These are phyloP conservation scores for Hordeum pubiflorum DNA, from an alignment of 202 grass and related monocot species.

Conservation along the genomic window DNA sequence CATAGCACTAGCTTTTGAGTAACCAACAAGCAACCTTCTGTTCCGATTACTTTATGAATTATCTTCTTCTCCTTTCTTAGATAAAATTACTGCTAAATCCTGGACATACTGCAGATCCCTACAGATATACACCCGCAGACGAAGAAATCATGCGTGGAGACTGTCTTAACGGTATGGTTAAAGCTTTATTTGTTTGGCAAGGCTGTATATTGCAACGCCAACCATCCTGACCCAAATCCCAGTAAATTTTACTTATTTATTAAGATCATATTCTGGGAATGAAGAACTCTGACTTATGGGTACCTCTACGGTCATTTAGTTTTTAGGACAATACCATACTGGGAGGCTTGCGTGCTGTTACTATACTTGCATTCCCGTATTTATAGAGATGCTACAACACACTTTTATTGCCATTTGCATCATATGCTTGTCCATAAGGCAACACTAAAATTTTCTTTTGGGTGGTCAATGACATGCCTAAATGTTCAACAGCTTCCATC, in stretches of 20 bases:
- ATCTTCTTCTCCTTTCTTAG: conserved; percentile 16
- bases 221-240: neutral
- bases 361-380: neutral
- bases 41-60: neutral
- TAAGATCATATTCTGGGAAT: neutral
- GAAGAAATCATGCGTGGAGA: conserved; percentile 95
- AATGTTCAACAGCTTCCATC: neutral
- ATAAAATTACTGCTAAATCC: conserved; percentile 11
- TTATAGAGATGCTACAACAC: neutral
- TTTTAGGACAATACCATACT: neutral
- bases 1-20: neutral
- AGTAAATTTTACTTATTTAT: conserved; percentile 4
- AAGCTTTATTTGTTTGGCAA: neutral
- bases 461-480: neutral
- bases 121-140: conserved; percentile 80
- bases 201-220: neutral
- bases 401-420: neutral
- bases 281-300: neutral
- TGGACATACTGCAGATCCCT: conserved; percentile 67
- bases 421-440: neutral
- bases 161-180: conserved; percentile 82
- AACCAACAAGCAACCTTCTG: neutral
- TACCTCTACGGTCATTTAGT: neutral
- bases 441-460: conserved; percentile 5
- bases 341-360: neutral